These are phyloP conservation scores for Solanum chilense DNA, from an alignment of 257 asterid species.

Conservation along the genomic window DNA sequence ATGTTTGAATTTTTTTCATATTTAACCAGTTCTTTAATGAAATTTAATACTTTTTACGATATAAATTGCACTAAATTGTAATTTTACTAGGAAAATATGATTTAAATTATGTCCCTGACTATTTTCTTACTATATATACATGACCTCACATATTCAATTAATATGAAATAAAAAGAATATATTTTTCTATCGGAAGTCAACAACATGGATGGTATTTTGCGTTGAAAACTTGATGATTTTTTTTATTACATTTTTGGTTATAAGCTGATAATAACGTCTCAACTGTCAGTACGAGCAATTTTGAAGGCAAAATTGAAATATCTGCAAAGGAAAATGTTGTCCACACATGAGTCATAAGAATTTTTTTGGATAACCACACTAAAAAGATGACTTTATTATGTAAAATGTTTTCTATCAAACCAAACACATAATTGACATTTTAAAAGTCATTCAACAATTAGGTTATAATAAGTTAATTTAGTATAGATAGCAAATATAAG, in stretches of 20 bases:
- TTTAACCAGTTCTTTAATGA: not conserved
- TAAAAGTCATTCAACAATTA: not conserved
- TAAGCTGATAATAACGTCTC: not conserved
- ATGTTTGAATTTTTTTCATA: no score
- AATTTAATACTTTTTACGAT: no score
- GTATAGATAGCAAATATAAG: not conserved
- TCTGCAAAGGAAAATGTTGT: not conserved
- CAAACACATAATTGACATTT: not conserved
- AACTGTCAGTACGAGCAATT: no score
- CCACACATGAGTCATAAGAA: not conserved
- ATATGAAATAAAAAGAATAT: no score
- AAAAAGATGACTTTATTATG: not conserved
- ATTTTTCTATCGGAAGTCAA: not conserved
- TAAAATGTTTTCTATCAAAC: not conserved
- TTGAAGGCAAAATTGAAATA: no score
- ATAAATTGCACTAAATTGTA: not conserved
- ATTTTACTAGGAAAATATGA: no score
- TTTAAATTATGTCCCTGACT: no score
- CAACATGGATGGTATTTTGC: not conserved
- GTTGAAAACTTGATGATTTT: not conserved
- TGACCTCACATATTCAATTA: no score
- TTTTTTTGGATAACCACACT: not conserved
- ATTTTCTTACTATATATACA: no score
- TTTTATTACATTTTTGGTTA: no score
- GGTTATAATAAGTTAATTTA: not conserved